Base-by-base conservation (phyloP, 1,139 yeast species). In the Candida glucosophila region DNA sequence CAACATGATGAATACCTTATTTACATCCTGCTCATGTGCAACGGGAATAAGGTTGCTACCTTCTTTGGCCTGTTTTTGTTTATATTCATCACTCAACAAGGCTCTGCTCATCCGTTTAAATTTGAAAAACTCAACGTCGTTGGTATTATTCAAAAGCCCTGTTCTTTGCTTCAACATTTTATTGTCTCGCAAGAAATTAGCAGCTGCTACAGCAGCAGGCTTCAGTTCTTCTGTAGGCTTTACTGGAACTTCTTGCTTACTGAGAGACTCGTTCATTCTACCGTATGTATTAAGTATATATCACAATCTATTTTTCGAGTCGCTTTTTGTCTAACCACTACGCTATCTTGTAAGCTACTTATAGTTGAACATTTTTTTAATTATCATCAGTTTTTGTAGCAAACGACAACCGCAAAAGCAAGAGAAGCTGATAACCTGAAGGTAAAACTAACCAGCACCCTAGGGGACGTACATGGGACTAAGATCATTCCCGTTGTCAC, bases 31-130 rank as follows among this genome's bases (percentile, higher is more conserved):
- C 18, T 65, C 66, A 30, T 55, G 55, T 6, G 50, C 46, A 24
- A 81, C 56, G 7, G 69, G 66, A 4, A 92, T 81, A 30, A 83
- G 69, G 25, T 73, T 55, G 32, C 55, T 57, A 30, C 58, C 62
- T 11, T 79, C 75, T 39, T 71, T 68, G 13, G 57, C 41, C 30
- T 75, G 76, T 34, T 70, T 66, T 29, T 58, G 50, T 35, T 69
- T 66, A 53, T 86, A 90, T 24, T 77, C 88, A 2, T 73, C 79
- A 32, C 88, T 74, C 23, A 73, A 58, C 31, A 90, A 65, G 1
- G 93, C 93, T 39, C 97, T 65, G 10, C 73, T 58, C 23, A 85
- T 79, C 43, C 98, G 70, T 52, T 92, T 90, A 49, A 64, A 81
- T 40, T 94, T 67, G 68, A 90, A 90, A 50, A 90, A 88, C 33